Base-by-base conservation (phyloP, 2,329 filamentous ascomycete species). In the Neofusicoccum laricinum region DNA sequence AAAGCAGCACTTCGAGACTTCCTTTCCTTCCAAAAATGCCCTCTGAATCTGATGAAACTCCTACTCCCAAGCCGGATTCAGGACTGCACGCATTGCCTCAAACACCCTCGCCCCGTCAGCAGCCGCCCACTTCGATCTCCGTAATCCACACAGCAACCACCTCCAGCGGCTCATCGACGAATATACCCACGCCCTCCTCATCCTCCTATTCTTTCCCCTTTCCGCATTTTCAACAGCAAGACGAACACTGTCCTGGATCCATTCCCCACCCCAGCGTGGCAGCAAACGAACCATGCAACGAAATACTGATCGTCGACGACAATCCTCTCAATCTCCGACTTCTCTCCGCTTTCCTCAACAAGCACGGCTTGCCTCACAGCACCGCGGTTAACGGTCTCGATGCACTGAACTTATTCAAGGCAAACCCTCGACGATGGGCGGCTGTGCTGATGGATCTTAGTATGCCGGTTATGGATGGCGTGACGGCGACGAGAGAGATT, bases 381-480 rank as follows among this genome's bases (percentile, higher is more conserved):
- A 71, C 76, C 2, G 76, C 76, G 0, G 68, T 67, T 30, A 73
- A 77, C 32, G 76, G 76, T 2, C 69, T 76, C 1, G 72, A 76
- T 66, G 76, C 76, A 2, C 63, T 78, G 1, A 68, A 73, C 0
- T 51, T 67, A 7, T 66, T 76, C 15, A 71, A 75, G 70, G 12
- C 71, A 5, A 5, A 32, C 7, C 53, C 67, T 25, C 2, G 12
- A 7, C 61, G 61, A 1, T 63, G 75, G 36, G 71, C 75, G 41
- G 68, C 74, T 3, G 70, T 78, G 0, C 69, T 78, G 32, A 77
- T 82, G 79, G 84, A 86, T 67, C 78, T 85, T 4, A 81, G 78
- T 70, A 86, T 86, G 84, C 84, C 84, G 0, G 75, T 85, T 2
- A 80, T 86, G 67, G 80, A 86, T 66, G 82, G 82, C 0, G 73